Base-by-base conservation (phyloP, 441 rosid species). In the Francoa sonchifolia region DNA sequence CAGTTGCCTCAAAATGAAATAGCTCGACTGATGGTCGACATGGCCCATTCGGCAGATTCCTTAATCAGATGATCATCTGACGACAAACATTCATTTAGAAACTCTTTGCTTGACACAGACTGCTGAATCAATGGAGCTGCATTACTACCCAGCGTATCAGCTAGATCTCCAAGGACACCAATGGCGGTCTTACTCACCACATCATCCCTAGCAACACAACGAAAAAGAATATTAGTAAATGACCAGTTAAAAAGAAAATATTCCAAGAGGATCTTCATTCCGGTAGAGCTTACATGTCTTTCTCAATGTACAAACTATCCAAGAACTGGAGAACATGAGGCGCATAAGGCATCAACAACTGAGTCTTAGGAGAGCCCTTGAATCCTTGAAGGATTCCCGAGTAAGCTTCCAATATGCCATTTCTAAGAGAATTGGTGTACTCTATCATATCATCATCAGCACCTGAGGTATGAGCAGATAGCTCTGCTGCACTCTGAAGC, bases 381-480 rank as follows among this genome's bases (percentile, higher is more conserved):
- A 75, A 79, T 19, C 88, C 88, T 68, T 79, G 88, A 23, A 75
- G 75, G 46, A 79, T 79, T 20, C 88, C 83, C 13, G 88, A 79
- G 52, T 68, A 79, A 2, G 83, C 88, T 50, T 79, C 88, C 17
- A 79, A 47, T 33, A 79, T 73, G 48, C 88, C 83, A 27, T 75
- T 79, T 52, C 88, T 71, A 65, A 79, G 48, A 10, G 81, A 61
- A 52, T 79, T 75, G 41, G 78, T 73, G 58, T 79, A 75, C 59
- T 79, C 88, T 0, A 58, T 68, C 78, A 75, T 34, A 34, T 79
- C 88, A 59, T 75, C 88, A 58, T 73, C 88, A 8, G 63, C 74
- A 36, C 66, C 66, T 17, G 76, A 49, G 9, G 71, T 41, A 25
- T 75, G 88, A 11, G 69, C 72, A 1, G 83, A 79, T 20, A 79